A percentile compares a stretch with the other conserved stretches of the same genome.
Conservation (phyloP, 2,329 filamentous ascomycete genomes). For the Xylariaceae sp. region DNA sequence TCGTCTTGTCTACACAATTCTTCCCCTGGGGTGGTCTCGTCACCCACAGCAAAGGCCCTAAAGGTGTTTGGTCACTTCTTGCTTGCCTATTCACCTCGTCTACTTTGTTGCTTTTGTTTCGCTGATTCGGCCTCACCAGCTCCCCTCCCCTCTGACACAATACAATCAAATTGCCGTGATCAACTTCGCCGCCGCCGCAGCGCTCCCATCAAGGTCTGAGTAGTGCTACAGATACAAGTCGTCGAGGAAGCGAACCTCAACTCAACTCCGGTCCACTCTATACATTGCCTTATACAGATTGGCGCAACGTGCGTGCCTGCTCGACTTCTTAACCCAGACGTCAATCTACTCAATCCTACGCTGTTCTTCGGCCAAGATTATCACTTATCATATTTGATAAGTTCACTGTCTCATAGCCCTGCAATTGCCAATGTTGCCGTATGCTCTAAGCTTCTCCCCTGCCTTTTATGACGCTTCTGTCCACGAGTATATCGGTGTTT, state of each 20-base stretch:
- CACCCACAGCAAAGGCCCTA: too few relatives aligned
- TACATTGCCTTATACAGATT: not conserved
- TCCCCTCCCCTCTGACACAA: not conserved
- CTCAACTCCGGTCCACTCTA: not conserved
- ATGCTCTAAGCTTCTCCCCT: slow-evolving; percentile 14
- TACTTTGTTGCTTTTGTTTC: slow-evolving; percentile 19
- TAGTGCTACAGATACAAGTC: not conserved
- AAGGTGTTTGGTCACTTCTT: too few relatives aligned
- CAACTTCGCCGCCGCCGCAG: too few relatives aligned
- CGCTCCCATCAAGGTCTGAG: not conserved
- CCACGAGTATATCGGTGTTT: slow-evolving; percentile 9
- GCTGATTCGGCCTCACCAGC: slow-evolving; percentile 8
- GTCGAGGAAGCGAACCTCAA: not conserved
- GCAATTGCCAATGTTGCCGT: slow-evolving; percentile 27
- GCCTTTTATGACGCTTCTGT: slow-evolving; percentile 31
- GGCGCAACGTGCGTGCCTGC: not conserved
- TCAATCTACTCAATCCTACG: slow-evolving; percentile 1
- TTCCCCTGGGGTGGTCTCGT: too few relatives aligned
- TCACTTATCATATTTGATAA: slow-evolving; percentile 2
- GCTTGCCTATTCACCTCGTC: not conserved
- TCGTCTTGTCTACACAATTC: too few relatives aligned
- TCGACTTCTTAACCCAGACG: not conserved
- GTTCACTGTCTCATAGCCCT: not conserved
- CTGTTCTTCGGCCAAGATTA: slow-evolving; percentile 9
- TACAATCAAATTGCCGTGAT: too few relatives aligned